phyloP scores from a whole-genome alignment of 768 basidiomycete species.

The Rhizopogon vulgaris region DNA sequence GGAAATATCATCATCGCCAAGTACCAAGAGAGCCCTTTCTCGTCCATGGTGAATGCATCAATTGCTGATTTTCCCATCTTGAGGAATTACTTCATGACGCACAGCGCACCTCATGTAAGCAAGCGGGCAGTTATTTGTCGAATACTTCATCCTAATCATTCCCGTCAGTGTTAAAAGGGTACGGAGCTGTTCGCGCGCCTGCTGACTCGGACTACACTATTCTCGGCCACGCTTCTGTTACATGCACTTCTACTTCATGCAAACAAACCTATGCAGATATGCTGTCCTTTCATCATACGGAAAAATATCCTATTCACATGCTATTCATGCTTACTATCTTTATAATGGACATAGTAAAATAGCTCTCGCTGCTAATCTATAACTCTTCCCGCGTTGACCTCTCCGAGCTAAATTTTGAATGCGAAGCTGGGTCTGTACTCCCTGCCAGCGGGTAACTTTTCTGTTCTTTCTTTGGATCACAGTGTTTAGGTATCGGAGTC shows the following conservation, averaged over 20 bases:
- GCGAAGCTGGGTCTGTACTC: constrained; percentile 21
- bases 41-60: constrained; percentile 60
- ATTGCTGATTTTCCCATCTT: constrained; percentile 82
- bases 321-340: constrained; percentile 13
- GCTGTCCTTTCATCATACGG: not conserved
- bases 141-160: not conserved
- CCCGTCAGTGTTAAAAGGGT: not conserved
- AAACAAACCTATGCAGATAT: not conserved
- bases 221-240: not conserved
- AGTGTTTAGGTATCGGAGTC: constrained; percentile 70
- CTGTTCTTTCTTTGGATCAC: constrained; percentile 55
- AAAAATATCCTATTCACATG: constrained; percentile 13
- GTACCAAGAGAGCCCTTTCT: constrained; percentile 42
- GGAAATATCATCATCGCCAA: constrained; percentile 78
- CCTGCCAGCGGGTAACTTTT: constrained; percentile 18
- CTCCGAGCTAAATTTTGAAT: constrained; percentile 3
- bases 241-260: not conserved
- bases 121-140: constrained; percentile 16
- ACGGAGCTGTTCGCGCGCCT: not conserved
- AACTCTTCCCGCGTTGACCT: constrained; percentile 20
- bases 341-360: constrained; percentile 10
- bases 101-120: constrained; percentile 45
- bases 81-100: constrained; percentile 72
- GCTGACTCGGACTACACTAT: no score
- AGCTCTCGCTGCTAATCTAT: constrained; percentile 17